Evolutionary conservation across 75 land plant genomes (phyloP).

Genomic region (Pinus albicaulis): DNA sequence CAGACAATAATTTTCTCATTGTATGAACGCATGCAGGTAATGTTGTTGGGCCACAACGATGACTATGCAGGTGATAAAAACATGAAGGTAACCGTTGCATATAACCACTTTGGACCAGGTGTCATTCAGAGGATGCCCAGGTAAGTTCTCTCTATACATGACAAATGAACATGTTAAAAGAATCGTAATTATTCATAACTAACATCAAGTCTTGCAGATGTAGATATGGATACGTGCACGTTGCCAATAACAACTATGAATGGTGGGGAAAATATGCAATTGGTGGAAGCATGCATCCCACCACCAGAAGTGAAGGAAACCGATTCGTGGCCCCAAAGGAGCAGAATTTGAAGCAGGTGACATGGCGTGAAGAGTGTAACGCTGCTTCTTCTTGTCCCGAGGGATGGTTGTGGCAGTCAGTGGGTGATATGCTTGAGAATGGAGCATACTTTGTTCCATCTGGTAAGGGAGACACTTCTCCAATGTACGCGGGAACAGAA

Average conservation of each 20-base stretch:
- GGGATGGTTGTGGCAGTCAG: slow-evolving; percentile 55
- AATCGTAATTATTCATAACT: too few species aligned
- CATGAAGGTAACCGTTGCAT: too few species aligned
- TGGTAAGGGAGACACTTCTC: slow-evolving; percentile 31
- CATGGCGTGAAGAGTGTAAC: slow-evolving; percentile 23
- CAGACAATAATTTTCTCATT: too few species aligned
- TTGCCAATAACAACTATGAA: slow-evolving; percentile 59
- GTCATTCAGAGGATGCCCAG: slow-evolving; percentile 69
- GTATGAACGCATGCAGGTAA: too few species aligned
- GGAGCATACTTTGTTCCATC: slow-evolving; percentile 66
- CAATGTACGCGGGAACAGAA: slow-evolving; percentile 26
- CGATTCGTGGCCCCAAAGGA: slow-evolving; percentile 44
- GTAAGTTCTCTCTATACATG: slow-evolving; percentile 18
- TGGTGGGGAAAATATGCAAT: slow-evolving; percentile 72
- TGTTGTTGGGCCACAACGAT: too few species aligned
- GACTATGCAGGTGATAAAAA: too few species aligned
- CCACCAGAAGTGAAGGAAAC: slow-evolving; percentile 70
- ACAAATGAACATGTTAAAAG: too few species aligned
- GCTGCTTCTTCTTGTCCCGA: slow-evolving; percentile 20
- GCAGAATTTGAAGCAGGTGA: slow-evolving; percentile 24
- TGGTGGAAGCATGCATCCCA: slow-evolving; percentile 68
- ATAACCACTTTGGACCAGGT: slow-evolving; percentile 36
- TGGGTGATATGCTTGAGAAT: slow-evolving; percentile 38
- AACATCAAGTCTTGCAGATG: slow-evolving; percentile 40
- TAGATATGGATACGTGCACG: slow-evolving; percentile 57